Percentiles rank a stretch among this genome's conserved stretches.
Evolutionary conservation across 1,284 basidiomycete genomes (phyloP).

Genomic region (Coriolopsis trogii): DNA sequence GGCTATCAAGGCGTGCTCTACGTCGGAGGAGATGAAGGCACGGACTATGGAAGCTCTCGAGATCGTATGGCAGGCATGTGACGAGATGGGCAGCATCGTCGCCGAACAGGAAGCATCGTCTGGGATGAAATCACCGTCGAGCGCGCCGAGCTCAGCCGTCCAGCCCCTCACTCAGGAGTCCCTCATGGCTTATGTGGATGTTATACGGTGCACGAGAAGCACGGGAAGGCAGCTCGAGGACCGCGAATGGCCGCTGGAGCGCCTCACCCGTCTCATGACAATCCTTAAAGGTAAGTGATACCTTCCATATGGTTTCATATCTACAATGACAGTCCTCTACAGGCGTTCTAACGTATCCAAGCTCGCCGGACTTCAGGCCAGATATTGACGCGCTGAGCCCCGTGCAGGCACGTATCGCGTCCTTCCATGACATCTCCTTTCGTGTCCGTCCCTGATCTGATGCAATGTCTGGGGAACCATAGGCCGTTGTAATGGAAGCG

Average conservation of each 20-base stretch:
- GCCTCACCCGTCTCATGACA: constrained; percentile 68
- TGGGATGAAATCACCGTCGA: constrained; percentile 1
- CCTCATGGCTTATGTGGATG: constrained; percentile 78
- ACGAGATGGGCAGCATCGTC: constrained; percentile 60
- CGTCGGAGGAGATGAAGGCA: constrained; percentile 42
- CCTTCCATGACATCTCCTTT: not conserved
- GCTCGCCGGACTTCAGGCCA: constrained; percentile 84
- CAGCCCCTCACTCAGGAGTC: constrained; percentile 85
- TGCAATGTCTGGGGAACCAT: constrained; percentile 17
- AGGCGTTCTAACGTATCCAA: constrained; percentile 81
- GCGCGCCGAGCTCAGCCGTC: constrained; percentile 17
- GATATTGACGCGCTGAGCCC: constrained; percentile 87
- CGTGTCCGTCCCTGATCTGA: constrained; percentile 4
- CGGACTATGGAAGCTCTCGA: constrained; percentile 57
- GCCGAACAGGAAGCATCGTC: constrained; percentile 16
- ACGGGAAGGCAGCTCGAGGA: constrained; percentile 50
- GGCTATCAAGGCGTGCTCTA: constrained; percentile 60
- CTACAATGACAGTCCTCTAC: not conserved
- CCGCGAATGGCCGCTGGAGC: constrained; percentile 65
- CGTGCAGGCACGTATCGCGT: constrained; percentile 76
- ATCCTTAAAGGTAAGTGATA: constrained; percentile 71
- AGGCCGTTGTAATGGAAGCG: constrained; percentile 73
- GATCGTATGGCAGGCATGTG: constrained; percentile 73
- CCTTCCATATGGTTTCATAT: constrained; percentile 26
- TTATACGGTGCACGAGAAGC: constrained; percentile 62